Evolutionary conservation across 2,329 filamentous ascomycete species (phyloP).

Genomic region (Rasamsonia emersonii): DNA sequence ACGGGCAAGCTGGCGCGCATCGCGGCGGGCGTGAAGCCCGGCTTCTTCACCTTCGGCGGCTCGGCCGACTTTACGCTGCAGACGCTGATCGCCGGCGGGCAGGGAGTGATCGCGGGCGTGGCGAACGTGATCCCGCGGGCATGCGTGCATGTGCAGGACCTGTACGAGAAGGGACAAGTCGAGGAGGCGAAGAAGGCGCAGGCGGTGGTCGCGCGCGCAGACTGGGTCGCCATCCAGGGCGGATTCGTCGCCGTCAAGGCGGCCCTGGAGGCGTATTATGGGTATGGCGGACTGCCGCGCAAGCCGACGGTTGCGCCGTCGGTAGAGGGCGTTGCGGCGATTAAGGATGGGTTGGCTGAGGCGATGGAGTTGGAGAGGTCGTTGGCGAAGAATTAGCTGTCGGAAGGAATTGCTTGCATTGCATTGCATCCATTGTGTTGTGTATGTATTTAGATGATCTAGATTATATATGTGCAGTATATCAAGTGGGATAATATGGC

Average conservation of each 20-base stretch:
- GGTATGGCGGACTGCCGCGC: conserved; percentile 70
- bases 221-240: conserved; percentile 76
- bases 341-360: conserved; percentile 31
- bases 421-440: too few species aligned
- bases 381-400: conserved; percentile 10
- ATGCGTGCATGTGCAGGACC: conserved; percentile 68
- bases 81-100: conserved; percentile 68
- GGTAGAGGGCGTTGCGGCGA: conserved; percentile 19
- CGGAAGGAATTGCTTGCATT: too few species aligned
- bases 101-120: conserved; percentile 75
- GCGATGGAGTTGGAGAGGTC: conserved; percentile 28
- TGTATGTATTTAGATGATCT: too few species aligned
- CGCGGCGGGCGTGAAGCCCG: conserved; percentile 36
- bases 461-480: too few species aligned
- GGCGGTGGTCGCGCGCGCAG: conserved; percentile 65
- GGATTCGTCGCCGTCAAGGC: conserved; percentile 82
- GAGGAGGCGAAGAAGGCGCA: conserved; percentile 70
- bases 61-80: conserved; percentile 83
- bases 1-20: conserved; percentile 64
- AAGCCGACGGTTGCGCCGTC: conserved; percentile 51
- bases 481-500: too few species aligned
- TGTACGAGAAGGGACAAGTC: conserved; percentile 63
- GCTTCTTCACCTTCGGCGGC: conserved; percentile 78
- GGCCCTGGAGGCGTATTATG: conserved; percentile 70
- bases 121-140: conserved; percentile 80